Conservation (phyloP, 2,329 filamentous ascomycete species). For the Xylaria sp. region DNA sequence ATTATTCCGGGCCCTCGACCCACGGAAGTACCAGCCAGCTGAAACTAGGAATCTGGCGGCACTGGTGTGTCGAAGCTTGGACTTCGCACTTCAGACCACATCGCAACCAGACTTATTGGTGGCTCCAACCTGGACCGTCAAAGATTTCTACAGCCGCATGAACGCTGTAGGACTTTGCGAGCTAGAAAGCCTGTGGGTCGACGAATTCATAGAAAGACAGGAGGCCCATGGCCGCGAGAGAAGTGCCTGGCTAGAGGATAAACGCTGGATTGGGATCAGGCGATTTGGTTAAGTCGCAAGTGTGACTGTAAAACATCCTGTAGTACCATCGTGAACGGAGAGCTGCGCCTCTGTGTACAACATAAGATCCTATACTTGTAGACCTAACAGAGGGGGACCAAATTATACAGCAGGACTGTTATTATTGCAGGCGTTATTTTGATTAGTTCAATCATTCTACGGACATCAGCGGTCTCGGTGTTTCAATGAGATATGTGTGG, state of each 20-base stretch:
- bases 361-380: slow-evolving; percentile 7
- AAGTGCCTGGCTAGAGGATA: slow-evolving; percentile 42
- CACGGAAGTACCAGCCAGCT: slow-evolving; percentile 54
- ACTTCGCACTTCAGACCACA: slow-evolving; percentile 57
- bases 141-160: slow-evolving; percentile 44
- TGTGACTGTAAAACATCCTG: slow-evolving; percentile 21
- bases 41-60: slow-evolving; percentile 59
- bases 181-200: slow-evolving; percentile 45
- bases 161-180: slow-evolving; percentile 41
- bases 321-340: slow-evolving; percentile 13
- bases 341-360: slow-evolving; percentile 31
- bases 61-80: slow-evolving; percentile 63
- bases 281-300: slow-evolving; percentile 41
- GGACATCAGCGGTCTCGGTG: not conserved
- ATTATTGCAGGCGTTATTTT: not conserved
- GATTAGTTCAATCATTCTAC: too few relatives aligned
- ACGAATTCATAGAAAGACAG: slow-evolving; percentile 41
- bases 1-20: slow-evolving; percentile 55
- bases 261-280: slow-evolving; percentile 44
- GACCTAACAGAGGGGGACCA: not conserved
- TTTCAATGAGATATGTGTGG: not conserved
- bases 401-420: slow-evolving; percentile 19
- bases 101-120: slow-evolving; percentile 48
- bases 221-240: slow-evolving; percentile 41
- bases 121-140: slow-evolving; percentile 46